These are phyloP conservation scores for Neocatenulostroma microsporum DNA, from an alignment of 2,329 filamentous ascomycete species.

Conservation along the genomic window DNA sequence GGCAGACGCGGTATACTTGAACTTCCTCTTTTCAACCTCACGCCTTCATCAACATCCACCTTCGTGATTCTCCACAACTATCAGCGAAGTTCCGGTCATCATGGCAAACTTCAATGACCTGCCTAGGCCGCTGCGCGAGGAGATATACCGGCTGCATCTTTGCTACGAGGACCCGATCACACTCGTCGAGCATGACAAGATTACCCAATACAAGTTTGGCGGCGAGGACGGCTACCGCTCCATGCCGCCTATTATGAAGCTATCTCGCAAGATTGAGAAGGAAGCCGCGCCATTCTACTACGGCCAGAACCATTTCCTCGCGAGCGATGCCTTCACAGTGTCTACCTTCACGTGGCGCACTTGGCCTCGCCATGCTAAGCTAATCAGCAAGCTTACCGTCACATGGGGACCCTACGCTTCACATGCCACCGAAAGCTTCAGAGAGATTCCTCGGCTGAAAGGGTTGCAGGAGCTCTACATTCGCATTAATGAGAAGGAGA, in stretches of 20 bases:
- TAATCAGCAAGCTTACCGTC: conserved; percentile 7
- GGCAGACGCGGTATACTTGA: not conserved
- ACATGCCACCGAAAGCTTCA: conserved; percentile 5
- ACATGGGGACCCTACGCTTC: not conserved
- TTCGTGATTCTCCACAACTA: no score
- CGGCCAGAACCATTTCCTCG: conserved; percentile 13
- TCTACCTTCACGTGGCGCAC: not conserved
- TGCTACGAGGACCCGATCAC: conserved; percentile 11
- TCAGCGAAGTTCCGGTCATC: conserved; percentile 4
- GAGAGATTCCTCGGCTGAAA: conserved; percentile 7
- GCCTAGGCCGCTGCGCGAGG: conserved; percentile 16
- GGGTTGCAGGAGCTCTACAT: conserved; percentile 20
- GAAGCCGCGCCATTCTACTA: conserved; percentile 20
- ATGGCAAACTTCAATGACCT: conserved; percentile 22
- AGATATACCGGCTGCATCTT: conserved; percentile 22
- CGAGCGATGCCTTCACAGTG: not conserved
- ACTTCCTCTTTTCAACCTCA: not conserved
- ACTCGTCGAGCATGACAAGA: not conserved
- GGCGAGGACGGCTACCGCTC: no score
- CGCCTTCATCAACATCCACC: not conserved
- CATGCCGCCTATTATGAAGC: conserved; percentile 12
- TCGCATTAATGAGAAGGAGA: conserved; percentile 17
- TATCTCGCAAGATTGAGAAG: conserved; percentile 12
- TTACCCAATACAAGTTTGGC: no score
- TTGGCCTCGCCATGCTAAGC: conserved; percentile 6